Evolutionary conservation across 2,329 filamentous ascomycete genomes (phyloP).

Genomic region (Colletotrichum salicis): DNA sequence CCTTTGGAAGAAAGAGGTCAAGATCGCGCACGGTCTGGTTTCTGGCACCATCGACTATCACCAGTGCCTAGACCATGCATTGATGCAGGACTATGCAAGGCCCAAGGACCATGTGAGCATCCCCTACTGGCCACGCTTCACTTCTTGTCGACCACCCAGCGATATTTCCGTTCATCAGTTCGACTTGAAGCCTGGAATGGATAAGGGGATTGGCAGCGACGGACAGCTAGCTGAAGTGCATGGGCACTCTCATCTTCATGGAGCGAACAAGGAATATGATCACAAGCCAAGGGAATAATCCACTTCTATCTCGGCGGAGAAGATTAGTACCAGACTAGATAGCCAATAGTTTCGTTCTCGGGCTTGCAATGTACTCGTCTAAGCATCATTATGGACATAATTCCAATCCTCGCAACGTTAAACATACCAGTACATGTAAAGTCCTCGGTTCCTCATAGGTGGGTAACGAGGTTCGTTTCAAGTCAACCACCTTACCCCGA

Average conservation of each 20-base stretch:
- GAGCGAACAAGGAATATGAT: neutral
- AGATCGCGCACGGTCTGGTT: constrained; percentile 6
- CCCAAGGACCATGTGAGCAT: constrained; percentile 2
- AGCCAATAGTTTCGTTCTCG: neutral
- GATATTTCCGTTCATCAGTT: neutral
- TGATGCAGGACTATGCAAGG: constrained; percentile 10
- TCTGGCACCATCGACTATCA: constrained; percentile 19
- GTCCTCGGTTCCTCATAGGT: neutral
- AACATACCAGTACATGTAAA: neutral
- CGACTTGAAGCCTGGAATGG: neutral
- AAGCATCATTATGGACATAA: neutral
- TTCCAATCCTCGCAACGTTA: neutral
- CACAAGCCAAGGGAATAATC: neutral
- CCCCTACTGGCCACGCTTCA: neutral
- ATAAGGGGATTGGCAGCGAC: neutral
- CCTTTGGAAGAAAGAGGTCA: constrained; percentile 15
- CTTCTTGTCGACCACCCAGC: neutral
- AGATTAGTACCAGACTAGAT: neutral
- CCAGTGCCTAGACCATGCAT: constrained; percentile 12
- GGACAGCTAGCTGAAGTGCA: neutral
- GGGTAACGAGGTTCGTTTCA: neutral
- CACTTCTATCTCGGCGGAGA: neutral
- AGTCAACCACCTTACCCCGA: neutral
- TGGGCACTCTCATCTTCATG: neutral
- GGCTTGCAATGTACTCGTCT: neutral